These are phyloP conservation scores for Aureobasidium zeae DNA, from an alignment of 2,329 filamentous ascomycete genomes.

Conservation along the genomic window DNA sequence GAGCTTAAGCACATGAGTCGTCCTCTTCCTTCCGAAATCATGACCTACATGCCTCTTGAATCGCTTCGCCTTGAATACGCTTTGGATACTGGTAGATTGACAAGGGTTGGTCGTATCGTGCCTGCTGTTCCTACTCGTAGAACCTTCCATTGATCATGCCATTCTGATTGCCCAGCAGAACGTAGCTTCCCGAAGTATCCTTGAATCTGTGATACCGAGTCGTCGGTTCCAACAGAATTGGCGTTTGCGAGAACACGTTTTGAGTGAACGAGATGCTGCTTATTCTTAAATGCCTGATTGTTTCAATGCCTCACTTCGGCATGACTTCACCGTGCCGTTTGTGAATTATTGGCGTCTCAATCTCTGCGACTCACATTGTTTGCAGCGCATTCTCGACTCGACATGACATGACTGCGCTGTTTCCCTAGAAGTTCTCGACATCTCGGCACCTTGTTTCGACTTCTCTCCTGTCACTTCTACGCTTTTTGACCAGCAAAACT, in stretches of 20 bases:
- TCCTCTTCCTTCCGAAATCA: too few relatives aligned
- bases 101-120: too few relatives aligned
- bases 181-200: conserved; percentile 7
- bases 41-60: too few relatives aligned
- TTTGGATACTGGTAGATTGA: too few relatives aligned
- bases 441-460: neutral
- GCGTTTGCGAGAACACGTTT: conserved; percentile 1
- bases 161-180: neutral
- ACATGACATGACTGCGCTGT: neutral
- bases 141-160: too few relatives aligned
- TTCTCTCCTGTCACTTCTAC: neutral
- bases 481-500: too few relatives aligned
- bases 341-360: neutral
- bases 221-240: neutral
- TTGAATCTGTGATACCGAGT: neutral
- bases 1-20: too few relatives aligned
- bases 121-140: too few relatives aligned
- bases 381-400: conserved; percentile 11
- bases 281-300: neutral
- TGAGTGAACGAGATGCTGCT: neutral
- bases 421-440: neutral
- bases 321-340: conserved; percentile 1
- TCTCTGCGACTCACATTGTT: conserved; percentile 6
- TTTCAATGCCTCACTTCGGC: conserved; percentile 1
- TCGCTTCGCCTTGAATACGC: too few relatives aligned